Base-by-base conservation (phyloP, 2,329 filamentous ascomycete genomes). In the Arthrinium phaeospermum region DNA sequence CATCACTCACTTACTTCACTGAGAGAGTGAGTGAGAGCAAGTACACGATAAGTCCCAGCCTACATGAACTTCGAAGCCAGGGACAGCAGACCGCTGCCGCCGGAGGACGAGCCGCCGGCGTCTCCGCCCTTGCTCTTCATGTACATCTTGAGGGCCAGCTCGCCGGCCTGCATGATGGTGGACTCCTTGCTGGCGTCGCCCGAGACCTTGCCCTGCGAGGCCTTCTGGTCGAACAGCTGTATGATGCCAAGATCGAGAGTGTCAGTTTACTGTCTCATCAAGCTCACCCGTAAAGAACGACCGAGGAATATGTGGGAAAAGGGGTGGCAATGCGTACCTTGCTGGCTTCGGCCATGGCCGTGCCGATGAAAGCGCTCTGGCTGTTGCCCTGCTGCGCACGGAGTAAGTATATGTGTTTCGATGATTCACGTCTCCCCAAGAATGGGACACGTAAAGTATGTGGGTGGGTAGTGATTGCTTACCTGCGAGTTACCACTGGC, bases 101-200 rank as follows among this genome's bases (percentile, higher is more conserved):
- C 76, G 7, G 70, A 45, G 7, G 70, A 45, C 12, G 73, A 72
- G 14, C 46, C 44, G 34, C 82, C 78, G n/a, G 84, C 81, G 47
- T 86, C 84, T 75, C 86, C 82, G 27, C 88, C 88, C 80, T 94
- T 88, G 77, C 89, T 91, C 89, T 97, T 95, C 86, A 97, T 85
- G 82, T 95, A 98, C 90, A 98, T 93, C 89, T 97, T 95, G 77
- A 98, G 82, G 3, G 95, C 95, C 89, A 94, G 92, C 87, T 97
- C 92, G 1, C 91, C 95, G 3, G 95, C 95, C 81, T 91, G 86
- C 80, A 93, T 91, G 67, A 98, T 86, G 69, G 91, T 94, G 68
- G 91, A 91, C 83, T 98, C 91, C 89, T 98, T 98, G 83, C 90
- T 93, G 6, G 92, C 89, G 37, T 88, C 87, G 34, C 86, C 82